Base-by-base conservation (phyloP, 176 grass and related monocot genomes). In the Cocos nucifera region DNA sequence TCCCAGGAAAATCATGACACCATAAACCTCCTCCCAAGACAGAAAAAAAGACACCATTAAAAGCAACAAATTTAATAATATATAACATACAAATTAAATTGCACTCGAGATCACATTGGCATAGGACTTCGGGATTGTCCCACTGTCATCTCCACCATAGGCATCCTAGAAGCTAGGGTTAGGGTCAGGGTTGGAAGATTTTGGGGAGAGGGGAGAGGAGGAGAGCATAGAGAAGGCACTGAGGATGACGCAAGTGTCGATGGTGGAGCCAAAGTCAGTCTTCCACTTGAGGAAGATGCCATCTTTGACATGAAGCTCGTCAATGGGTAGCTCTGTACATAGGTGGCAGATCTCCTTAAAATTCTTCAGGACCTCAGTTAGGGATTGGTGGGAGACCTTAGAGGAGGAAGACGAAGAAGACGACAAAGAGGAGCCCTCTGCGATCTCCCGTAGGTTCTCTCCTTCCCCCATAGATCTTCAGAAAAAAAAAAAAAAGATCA, bases 201-300 rank as follows among this genome's bases (percentile, higher is more conserved):
- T 90, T 0, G 69, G 69, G 1, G 56, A 74, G 21, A 57, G 17
- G 30, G 44, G 2, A 0, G 30, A 17, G 20, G 21, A 21, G 24
- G 51, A 67, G 4, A 55, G n/a, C 3, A 71, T 65, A 6, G n/a
- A 86, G 54, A 84, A 76, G 19, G 87, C 87, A 17, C 81, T 81
- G 2, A 97, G 82, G 71, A 91, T 82, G 24, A 82, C 87, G 68
- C 92, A 97, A 49, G 75, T 85, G 19, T 80, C 81, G 4, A 97
- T 72, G 17, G 92, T 85, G 55, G 92, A 97, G 26, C 92, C 84
- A 21, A 97, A 97, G 22, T 81, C 78, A 0, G 92, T 87, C 78
- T 71, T 97, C 87, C 92, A 97, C 66, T 88, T 90, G 59, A 97
- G 81, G 56, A 97, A 76, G 15, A 97, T 78, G 22, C 78, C 81